phyloP scores from a whole-genome alignment of 768 basidiomycete genomes.

The Rhodotorula graminis region DNA sequence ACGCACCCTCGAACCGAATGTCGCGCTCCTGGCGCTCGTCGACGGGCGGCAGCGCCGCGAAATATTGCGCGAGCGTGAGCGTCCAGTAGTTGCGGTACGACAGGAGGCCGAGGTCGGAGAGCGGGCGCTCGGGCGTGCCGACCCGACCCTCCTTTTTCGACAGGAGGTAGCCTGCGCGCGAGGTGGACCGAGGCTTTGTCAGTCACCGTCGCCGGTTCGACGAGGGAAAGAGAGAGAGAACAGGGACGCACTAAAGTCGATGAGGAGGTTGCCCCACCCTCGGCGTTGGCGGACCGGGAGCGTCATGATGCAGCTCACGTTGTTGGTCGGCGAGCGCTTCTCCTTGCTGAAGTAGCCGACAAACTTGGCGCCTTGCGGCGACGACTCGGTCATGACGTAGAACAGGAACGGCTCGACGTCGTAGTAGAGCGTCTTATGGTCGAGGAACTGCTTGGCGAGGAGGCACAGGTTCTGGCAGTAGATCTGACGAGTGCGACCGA shows the following conservation, averaged over 20 bases:
- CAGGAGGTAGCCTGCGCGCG: constrained; percentile 72
- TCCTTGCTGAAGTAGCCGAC: constrained; percentile 99
- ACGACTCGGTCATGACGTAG: constrained; percentile 84
- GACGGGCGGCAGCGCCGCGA: constrained; percentile 45
- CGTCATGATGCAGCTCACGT: constrained; percentile 99
- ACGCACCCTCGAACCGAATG: constrained; percentile 56
- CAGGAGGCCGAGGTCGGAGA: constrained; percentile 83
- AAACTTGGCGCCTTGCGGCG: constrained; percentile 84
- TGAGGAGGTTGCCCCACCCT: constrained; percentile 94
- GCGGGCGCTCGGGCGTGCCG: constrained; percentile 93
- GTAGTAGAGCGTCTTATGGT: constrained; percentile 97
- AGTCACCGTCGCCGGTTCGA: too few species aligned
- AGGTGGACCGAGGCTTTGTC: neutral
- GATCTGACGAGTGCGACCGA: constrained; percentile 55
- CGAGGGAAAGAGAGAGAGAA: neutral
- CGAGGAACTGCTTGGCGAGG: constrained; percentile 96
- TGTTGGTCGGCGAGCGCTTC: constrained; percentile 91
- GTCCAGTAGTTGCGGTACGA: constrained; percentile 98
- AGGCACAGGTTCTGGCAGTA: constrained; percentile 98
- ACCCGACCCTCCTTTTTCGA: constrained; percentile 87
- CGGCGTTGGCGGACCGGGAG: constrained; percentile 86
- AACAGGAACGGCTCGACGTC: constrained; percentile 99
- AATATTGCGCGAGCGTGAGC: constrained; percentile 73
- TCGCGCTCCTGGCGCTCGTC: constrained; percentile 50
- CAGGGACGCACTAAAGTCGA: constrained; percentile 83